Conservation (phyloP, 2,329 filamentous ascomycete species). For the Pleomassaria siparia region DNA sequence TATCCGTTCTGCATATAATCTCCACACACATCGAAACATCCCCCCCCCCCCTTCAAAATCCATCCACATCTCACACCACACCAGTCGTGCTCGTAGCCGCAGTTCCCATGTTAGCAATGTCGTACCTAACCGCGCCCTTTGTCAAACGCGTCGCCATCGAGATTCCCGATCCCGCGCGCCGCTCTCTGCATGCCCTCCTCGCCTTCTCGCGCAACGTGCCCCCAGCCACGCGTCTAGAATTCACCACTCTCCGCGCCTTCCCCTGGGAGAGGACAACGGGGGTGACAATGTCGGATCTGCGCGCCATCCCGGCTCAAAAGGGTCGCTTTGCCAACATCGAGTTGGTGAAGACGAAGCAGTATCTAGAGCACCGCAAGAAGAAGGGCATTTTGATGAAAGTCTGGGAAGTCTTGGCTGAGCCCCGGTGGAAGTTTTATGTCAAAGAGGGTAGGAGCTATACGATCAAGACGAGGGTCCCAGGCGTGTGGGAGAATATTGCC, state of each 20-base stretch:
- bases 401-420: slow-evolving; percentile 30
- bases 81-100: slow-evolving; percentile 32
- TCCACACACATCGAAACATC: neutral
- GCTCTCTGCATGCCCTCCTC: slow-evolving; percentile 26
- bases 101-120: slow-evolving; percentile 35
- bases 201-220: slow-evolving; percentile 26
- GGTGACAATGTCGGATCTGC: slow-evolving; percentile 33
- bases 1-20: neutral
- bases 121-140: slow-evolving; percentile 41
- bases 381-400: slow-evolving; percentile 21
- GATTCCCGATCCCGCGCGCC: slow-evolving; percentile 30
- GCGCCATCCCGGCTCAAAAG: slow-evolving; percentile 28
- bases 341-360: slow-evolving; percentile 23
- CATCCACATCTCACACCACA: slow-evolving; percentile 2
- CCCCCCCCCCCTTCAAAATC: neutral
- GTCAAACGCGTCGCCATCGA: slow-evolving; percentile 35
- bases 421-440: slow-evolving; percentile 39
- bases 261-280: slow-evolving; percentile 34
- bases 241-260: slow-evolving; percentile 39
- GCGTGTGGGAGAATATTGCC: slow-evolving; percentile 39
- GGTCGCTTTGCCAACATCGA: slow-evolving; percentile 38
- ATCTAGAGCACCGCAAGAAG: slow-evolving; percentile 20
- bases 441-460: slow-evolving; percentile 36
- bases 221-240: slow-evolving; percentile 30
- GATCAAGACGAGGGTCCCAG: slow-evolving; percentile 34